Base-by-base conservation (phyloP, 108 stramenopile genomes). In the Cyclotella choctawhatcheeana region DNA sequence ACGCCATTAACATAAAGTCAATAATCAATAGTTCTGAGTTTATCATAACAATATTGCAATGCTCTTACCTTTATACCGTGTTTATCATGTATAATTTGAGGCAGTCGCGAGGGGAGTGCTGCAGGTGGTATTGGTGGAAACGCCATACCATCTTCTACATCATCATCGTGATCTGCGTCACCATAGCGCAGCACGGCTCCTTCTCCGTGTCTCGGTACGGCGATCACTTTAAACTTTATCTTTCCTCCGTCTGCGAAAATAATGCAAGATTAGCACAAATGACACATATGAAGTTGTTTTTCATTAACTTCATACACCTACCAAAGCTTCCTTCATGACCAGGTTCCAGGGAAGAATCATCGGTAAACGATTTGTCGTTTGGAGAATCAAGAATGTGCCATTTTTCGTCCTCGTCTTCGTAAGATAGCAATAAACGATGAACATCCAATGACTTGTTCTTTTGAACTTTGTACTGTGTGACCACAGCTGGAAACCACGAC, bases 91-190 rank as follows among this genome's bases (percentile, higher is more conserved):
- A 94, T 56, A 47, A 88, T 52, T 34, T 77, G 63, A 27, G 93
- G 93, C 10, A 92, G 84, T 21, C 83, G 85, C 26, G 82, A 77
- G 12, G 71, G 67, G 27, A 84, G 74, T 30, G 72, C 48, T 7
- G 87, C 59, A 24, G 93, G 93, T 14, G 89, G 91, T 29, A 94
- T 88, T 8, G 89, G 76, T 20, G 93, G 93, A 58, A 94, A 87
- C 6, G 61, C 77, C 47, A 67, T n/a, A 13, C 86, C 83, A 67
- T 84, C 82, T 63, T 86, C 87, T 21, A 87, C 89, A 74, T 88
- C 84, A 32, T 71, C 82, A 58, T 91, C 93, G 58, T 82, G 89
- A 44, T 88, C 89, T 25, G 77, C 70, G 73, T 90, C 93, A 2
- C 89, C 90, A 74, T 88, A 90, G 34, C 80, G 81, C 16, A 88